Conservation (phyloP, 202 grass and related monocot species). For the Alloteropsis angusta region DNA sequence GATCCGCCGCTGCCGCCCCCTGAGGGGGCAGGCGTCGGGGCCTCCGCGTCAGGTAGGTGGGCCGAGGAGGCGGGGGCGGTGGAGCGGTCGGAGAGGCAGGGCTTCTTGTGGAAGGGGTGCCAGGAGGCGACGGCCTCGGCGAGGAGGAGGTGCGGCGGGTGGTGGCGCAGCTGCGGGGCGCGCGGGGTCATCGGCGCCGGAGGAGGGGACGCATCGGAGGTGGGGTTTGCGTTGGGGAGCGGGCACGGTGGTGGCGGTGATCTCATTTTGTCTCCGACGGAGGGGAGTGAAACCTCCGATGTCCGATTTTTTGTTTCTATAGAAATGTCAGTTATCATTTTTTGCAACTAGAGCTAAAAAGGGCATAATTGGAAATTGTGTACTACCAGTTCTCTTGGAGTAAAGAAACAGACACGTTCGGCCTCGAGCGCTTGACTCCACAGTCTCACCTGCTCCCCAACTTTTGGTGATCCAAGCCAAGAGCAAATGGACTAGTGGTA, state of each 20-base stretch:
- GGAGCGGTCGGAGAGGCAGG: constrained; percentile 74
- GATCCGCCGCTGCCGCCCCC: constrained; percentile 37
- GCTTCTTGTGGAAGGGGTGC: constrained; percentile 66
- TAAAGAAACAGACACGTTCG: too few relatives aligned
- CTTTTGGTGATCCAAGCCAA: too few relatives aligned
- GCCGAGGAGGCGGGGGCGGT: constrained; percentile 44
- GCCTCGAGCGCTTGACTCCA: too few relatives aligned
- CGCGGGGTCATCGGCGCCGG: constrained; percentile 51
- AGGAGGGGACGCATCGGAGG: constrained; percentile 12
- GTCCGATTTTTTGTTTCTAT: background rate
- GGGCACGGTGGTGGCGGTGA: background rate
- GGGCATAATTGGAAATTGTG: background rate
- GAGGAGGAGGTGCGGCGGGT: constrained; percentile 47
- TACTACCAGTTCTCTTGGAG: background rate
- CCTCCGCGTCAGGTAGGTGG: constrained; percentile 26
- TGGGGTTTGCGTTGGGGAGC: constrained; percentile 12
- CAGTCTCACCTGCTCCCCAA: too few relatives aligned
- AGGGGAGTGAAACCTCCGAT: background rate
- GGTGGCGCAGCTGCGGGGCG: constrained; percentile 35
- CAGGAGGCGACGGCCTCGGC: constrained; percentile 36
- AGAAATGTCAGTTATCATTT: background rate
- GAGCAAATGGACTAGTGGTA: too few relatives aligned
- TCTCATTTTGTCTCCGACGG: constrained; percentile 5
- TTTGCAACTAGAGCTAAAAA: background rate
- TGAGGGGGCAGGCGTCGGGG: constrained; percentile 22